phyloP scores from a whole-genome alignment of 2,329 filamentous ascomycete genomes.

The Aspergillus carbonarius region DNA sequence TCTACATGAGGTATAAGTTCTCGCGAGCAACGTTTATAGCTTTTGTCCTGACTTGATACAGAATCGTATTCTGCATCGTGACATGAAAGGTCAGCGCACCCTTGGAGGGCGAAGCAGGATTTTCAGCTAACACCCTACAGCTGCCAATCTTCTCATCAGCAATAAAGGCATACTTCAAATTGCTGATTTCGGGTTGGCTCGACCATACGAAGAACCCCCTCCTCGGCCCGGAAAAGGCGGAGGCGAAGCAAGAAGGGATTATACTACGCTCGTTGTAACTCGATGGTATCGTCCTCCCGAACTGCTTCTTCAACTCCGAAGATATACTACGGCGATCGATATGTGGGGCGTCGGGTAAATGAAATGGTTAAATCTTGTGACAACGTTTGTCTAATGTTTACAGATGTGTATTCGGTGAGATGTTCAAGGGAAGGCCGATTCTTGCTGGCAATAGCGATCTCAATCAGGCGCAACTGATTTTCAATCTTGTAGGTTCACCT shows the following conservation, averaged over 20 bases:
- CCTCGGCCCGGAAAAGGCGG: conserved; percentile 76
- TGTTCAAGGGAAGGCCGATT: conserved; percentile 92
- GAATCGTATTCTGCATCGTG: conserved; percentile 84
- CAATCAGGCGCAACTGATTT: conserved; percentile 91
- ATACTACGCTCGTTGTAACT: conserved; percentile 95
- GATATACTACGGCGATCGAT: conserved; percentile 96
- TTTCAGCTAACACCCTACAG: conserved; percentile 38
- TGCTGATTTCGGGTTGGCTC: conserved; percentile 91
- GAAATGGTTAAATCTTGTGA: not conserved
- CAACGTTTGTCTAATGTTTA: conserved; percentile 24
- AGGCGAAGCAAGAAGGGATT: conserved; percentile 82
- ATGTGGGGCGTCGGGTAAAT: conserved; percentile 94
- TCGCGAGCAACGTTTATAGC: not conserved
- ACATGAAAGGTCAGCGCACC: conserved; percentile 71
- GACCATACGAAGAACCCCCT: conserved; percentile 83
- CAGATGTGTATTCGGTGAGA: conserved; percentile 97
- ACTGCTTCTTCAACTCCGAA: conserved; percentile 79
- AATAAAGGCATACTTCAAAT: conserved; percentile 93
- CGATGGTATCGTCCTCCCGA: conserved; percentile 97
- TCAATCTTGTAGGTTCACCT: conserved; percentile 85
- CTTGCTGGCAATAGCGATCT: conserved; percentile 83
- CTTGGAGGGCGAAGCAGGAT: not conserved
- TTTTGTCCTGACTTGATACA: conserved; percentile 25
- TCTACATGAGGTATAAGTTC: conserved; percentile 66
- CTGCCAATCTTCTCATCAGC: conserved; percentile 93